phyloP scores from a whole-genome alignment of 2,329 filamentous ascomycete species.

The Fusarium burgessii region DNA sequence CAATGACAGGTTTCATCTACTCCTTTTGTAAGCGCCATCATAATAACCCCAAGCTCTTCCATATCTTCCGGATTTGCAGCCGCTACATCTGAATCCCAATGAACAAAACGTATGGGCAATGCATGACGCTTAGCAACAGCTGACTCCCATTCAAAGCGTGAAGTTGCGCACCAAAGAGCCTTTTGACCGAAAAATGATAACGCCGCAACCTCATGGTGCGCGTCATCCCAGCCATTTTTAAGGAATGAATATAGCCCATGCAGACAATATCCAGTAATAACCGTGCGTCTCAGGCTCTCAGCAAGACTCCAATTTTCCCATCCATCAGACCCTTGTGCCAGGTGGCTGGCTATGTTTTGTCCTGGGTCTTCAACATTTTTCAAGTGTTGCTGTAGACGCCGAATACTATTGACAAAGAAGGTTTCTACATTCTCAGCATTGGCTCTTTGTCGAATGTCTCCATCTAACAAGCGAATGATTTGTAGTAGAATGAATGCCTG shows the following conservation, averaged over 20 bases:
- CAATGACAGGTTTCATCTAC: background rate
- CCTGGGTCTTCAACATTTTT: background rate
- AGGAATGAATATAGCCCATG: background rate
- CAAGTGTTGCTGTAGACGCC: background rate
- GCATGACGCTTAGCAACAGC: accelerated
- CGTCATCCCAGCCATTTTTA: background rate
- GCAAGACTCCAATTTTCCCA: background rate
- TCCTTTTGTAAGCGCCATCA: background rate
- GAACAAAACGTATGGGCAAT: background rate
- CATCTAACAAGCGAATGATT: background rate
- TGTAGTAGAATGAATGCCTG: background rate
- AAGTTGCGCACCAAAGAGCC: background rate
- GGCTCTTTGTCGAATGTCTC: background rate
- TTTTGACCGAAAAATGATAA: background rate
- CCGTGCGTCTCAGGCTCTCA: background rate
- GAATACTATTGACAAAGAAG: background rate
- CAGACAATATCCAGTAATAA: background rate
- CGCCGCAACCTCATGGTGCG: background rate
- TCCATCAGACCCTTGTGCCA: background rate
- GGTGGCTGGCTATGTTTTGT: background rate
- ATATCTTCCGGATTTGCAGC: background rate
- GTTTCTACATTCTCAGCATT: background rate
- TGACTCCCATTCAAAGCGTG: background rate
- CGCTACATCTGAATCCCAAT: background rate
- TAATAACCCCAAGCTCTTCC: background rate